phyloP scores from a whole-genome alignment of 1,284 basidiomycete species.

The Cutaneotrichosporon daszewskae region DNA sequence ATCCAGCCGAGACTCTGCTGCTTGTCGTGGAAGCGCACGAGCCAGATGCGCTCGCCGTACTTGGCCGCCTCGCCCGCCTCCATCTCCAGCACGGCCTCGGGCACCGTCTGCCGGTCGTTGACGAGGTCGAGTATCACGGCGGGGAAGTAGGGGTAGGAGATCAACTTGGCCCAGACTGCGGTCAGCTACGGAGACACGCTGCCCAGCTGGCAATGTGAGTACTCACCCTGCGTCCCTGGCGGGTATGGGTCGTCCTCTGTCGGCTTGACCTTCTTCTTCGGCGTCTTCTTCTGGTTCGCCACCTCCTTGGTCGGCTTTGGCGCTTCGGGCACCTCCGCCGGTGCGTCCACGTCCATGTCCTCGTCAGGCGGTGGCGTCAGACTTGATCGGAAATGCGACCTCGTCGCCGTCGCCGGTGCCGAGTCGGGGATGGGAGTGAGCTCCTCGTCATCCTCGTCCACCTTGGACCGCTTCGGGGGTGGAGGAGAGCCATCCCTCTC shows the following conservation, averaged over 20 bases:
- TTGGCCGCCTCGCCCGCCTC: slow-evolving; percentile 34
- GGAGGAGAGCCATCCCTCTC: background rate
- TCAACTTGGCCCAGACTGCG: slow-evolving; percentile 43
- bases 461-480: slow-evolving; percentile 11
- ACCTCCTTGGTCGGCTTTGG: background rate
- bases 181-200: slow-evolving; percentile 7
- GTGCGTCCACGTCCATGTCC: background rate
- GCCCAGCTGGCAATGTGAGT: too few relatives aligned
- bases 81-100: slow-evolving; percentile 49
- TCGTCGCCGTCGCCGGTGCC: background rate
- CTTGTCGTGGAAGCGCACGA: slow-evolving; percentile 66
- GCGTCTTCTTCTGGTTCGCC: background rate
- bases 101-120: slow-evolving; percentile 53
- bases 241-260: slow-evolving; percentile 20
- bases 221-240: slow-evolving; percentile 39
- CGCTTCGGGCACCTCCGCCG: background rate
- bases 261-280: background rate
- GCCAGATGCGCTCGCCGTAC: slow-evolving; percentile 31
- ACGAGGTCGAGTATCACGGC: slow-evolving; percentile 43
- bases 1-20: slow-evolving; percentile 59
- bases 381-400: background rate
- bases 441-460: slow-evolving; percentile 46
- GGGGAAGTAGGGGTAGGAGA: slow-evolving; percentile 46
- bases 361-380: background rate
- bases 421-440: slow-evolving; percentile 13